phyloP scores from a whole-genome alignment of 495 filamentous ascomycete genomes.

The Bryoglossum gracile region DNA sequence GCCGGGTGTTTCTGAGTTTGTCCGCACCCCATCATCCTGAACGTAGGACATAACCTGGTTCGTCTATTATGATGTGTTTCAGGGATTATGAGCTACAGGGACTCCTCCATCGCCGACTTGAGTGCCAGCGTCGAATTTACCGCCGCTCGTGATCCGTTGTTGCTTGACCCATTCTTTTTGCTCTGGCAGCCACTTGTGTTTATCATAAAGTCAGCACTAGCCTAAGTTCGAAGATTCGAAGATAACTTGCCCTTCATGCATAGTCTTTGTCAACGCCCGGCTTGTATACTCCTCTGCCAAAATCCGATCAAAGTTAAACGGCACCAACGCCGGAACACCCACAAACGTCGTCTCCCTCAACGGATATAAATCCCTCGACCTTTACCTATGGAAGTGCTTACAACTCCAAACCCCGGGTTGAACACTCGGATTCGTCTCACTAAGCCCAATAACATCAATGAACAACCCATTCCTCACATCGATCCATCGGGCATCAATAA shows the following conservation, averaged over 20 bases:
- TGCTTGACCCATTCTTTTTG: neutral
- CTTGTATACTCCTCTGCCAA: conserved; percentile 69
- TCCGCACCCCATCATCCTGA: too few species aligned
- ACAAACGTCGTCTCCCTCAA: conserved; percentile 73
- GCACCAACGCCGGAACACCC: conserved; percentile 64
- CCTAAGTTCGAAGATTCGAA: neutral
- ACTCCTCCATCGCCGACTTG: neutral
- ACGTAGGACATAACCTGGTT: too few species aligned
- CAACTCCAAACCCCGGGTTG: conserved; percentile 66
- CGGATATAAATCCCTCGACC: conserved; percentile 67
- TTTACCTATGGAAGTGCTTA: conserved; percentile 73
- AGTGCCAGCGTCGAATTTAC: too few species aligned
- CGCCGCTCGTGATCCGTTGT: neutral
- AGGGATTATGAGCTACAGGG: too few species aligned
- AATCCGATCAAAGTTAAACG: conserved; percentile 65
- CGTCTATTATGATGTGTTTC: too few species aligned
- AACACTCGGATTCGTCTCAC: conserved; percentile 52
- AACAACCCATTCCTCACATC: conserved; percentile 70
- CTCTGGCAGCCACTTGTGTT: neutral
- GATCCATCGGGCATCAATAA: conserved; percentile 85
- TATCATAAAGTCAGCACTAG: neutral
- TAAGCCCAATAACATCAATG: conserved; percentile 81
- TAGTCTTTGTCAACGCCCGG: conserved; percentile 53
- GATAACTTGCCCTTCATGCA: conserved; percentile 53
- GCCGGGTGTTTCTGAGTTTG: too few species aligned